phyloP scores from a whole-genome alignment of 2,329 filamentous ascomycete genomes.

The Thelonectria blattea region DNA sequence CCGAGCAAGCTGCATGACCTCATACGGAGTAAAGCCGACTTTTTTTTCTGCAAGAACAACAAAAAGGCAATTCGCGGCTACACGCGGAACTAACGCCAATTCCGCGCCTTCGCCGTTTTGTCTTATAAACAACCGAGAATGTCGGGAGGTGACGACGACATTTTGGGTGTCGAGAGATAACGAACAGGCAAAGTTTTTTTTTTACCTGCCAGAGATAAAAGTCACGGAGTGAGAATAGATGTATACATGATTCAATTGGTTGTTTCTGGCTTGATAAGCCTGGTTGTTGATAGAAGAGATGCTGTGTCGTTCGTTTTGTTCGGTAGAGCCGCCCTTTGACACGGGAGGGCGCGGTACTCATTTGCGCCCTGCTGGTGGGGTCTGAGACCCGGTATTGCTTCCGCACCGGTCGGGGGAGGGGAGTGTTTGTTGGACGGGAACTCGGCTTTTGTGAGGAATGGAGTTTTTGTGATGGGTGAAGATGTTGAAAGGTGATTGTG shows the following conservation, averaged over 20 bases:
- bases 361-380: slow-evolving; percentile 18
- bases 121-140: neutral
- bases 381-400: slow-evolving; percentile 12
- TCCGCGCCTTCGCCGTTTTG: neutral
- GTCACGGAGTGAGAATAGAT: neutral
- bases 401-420: slow-evolving; percentile 14
- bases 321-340: neutral
- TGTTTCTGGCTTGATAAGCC: neutral
- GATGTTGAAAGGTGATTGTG: too few species aligned
- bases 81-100: slow-evolving; percentile 15
- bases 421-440: neutral
- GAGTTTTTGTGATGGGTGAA: too few species aligned
- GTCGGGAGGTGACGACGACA: neutral
- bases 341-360: neutral
- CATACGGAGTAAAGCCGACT: slow-evolving; percentile 13
- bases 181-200: neutral
- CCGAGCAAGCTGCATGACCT: slow-evolving; percentile 4
- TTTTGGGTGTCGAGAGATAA: neutral
- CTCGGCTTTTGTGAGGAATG: neutral
- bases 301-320: neutral
- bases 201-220: neutral
- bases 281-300: neutral
- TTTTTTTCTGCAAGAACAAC: too few species aligned
- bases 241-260: slow-evolving; percentile 10
- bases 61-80: slow-evolving; percentile 38